Percentiles rank a stretch among this genome's conserved stretches.
Conservation (phyloP, 164 flowering plant genomes). For the Houttuynia cordata region DNA sequence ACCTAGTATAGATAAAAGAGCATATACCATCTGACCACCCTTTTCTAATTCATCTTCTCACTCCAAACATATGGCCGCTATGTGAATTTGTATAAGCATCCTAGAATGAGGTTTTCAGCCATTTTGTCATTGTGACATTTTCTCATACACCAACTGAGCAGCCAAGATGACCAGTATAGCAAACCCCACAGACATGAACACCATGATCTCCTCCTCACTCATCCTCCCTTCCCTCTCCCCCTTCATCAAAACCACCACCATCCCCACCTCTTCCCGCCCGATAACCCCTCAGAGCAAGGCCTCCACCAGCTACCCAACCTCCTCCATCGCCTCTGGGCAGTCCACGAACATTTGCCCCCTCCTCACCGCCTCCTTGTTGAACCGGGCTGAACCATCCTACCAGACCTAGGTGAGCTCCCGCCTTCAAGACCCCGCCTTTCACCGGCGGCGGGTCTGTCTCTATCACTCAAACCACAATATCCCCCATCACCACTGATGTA, state of each 20-base stretch:
- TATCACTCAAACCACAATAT: slow-evolving; percentile 76
- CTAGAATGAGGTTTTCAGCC: no score
- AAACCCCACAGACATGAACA: slow-evolving; percentile 91
- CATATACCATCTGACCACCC: no score
- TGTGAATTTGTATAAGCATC: no score
- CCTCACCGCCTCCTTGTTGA: slow-evolving; percentile 70
- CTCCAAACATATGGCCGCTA: no score
- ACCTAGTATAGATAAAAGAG: no score
- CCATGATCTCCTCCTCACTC: slow-evolving; percentile 45
- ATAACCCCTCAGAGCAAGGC: slow-evolving; percentile 68
- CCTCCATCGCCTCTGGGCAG: slow-evolving; percentile 60
- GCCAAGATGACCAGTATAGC: slow-evolving; percentile 63
- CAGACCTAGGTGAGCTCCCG: slow-evolving; percentile 79
- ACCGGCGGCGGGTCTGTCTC: slow-evolving; percentile 50
- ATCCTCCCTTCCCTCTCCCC: slow-evolving; percentile 55
- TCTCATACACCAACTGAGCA: slow-evolving; percentile 73
- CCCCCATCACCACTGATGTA: slow-evolving; percentile 40
- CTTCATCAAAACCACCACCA: slow-evolving; percentile 53
- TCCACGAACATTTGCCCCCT: slow-evolving; percentile 76
- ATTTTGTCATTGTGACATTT: background rate
- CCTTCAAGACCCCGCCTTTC: slow-evolving; percentile 46
- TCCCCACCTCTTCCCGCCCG: slow-evolving; percentile 37
- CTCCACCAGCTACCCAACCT: slow-evolving; percentile 87
- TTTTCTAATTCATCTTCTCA: no score
- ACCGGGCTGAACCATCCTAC: slow-evolving; percentile 72